phyloP scores from a whole-genome alignment of 495 filamentous ascomycete genomes.

The Penicillium salamii region DNA sequence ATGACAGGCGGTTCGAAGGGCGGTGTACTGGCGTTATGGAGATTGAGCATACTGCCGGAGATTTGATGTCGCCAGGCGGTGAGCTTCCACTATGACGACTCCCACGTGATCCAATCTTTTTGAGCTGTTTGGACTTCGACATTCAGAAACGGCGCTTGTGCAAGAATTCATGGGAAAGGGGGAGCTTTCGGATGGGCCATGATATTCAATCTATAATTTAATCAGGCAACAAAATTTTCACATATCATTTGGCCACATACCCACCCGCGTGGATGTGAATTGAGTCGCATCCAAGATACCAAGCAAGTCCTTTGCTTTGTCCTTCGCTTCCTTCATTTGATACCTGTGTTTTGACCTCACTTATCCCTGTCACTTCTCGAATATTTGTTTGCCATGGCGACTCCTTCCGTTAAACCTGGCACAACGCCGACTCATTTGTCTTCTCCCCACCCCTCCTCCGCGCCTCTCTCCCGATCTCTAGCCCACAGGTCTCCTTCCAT shows the following conservation, averaged over 20 bases:
- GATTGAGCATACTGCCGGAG: too few species aligned
- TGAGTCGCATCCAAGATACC: constrained; percentile 10
- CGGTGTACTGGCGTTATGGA: constrained; percentile 12
- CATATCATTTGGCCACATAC: not conserved
- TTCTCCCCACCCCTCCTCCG: constrained; percentile 41
- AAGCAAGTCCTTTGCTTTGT: constrained; percentile 2
- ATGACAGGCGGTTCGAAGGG: constrained; percentile 16
- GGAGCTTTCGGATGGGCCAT: not conserved
- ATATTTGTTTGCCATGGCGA: constrained; percentile 33
- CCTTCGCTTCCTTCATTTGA: not conserved
- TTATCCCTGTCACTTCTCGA: not conserved
- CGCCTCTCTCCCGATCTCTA: constrained; percentile 37
- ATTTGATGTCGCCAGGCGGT: too few species aligned
- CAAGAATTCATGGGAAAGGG: constrained; percentile 9
- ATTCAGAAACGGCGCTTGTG: constrained; percentile 4
- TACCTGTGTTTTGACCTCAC: not conserved
- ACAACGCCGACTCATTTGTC: constrained; percentile 48
- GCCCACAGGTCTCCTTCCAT: constrained; percentile 46
- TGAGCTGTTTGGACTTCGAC: not conserved
- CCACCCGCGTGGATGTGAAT: not conserved
- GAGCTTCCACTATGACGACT: constrained; percentile 22
- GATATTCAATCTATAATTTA: not conserved
- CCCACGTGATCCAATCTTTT: constrained; percentile 29
- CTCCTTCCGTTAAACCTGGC: constrained; percentile 44
- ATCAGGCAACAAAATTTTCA: not conserved